phyloP scores from a whole-genome alignment of 495 filamentous ascomycete species.

The Xylaria sp. region DNA sequence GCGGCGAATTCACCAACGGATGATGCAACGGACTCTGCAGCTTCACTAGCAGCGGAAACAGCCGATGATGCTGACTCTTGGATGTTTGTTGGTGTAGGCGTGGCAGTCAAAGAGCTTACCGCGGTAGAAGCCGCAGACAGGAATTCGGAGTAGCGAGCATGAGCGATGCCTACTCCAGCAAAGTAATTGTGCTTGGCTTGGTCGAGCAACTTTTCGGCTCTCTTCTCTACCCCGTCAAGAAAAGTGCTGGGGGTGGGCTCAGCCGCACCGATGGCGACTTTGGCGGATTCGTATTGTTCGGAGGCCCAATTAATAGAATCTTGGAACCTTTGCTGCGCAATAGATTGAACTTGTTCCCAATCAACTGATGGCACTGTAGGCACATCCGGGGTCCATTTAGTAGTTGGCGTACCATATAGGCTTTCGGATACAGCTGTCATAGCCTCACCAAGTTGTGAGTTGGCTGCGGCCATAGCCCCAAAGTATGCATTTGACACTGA shows the following conservation, averaged over 20 bases:
- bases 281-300: constrained; percentile 67
- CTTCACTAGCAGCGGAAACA: constrained; percentile 41
- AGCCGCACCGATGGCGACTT: constrained; percentile 60
- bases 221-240: constrained; percentile 55
- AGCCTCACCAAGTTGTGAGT: constrained; percentile 60
- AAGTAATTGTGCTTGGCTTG: constrained; percentile 76
- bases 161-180: constrained; percentile 75
- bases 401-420: constrained; percentile 54
- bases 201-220: constrained; percentile 63
- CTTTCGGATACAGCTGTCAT: constrained; percentile 53
- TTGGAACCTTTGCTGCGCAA: constrained; percentile 68
- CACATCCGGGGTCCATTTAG: constrained; percentile 32
- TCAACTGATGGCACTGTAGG: constrained; percentile 46
- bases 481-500: constrained; percentile 75
- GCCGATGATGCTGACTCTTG: constrained; percentile 50
- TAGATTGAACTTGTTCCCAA: constrained; percentile 55
- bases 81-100: constrained; percentile 56
- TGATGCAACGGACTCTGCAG: constrained; percentile 35
- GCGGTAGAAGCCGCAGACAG: constrained; percentile 70
- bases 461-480: constrained; percentile 66
- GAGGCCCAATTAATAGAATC: constrained; percentile 70
- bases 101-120: constrained; percentile 57
- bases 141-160: constrained; percentile 78
- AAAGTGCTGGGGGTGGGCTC: constrained; percentile 60
- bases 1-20: constrained; percentile 44